A percentile compares a stretch with the other conserved stretches of the same genome.
These are phyloP conservation scores for Pichiaceae sp. DNA, from an alignment of 1,139 yeast species.

Conservation along the genomic window DNA sequence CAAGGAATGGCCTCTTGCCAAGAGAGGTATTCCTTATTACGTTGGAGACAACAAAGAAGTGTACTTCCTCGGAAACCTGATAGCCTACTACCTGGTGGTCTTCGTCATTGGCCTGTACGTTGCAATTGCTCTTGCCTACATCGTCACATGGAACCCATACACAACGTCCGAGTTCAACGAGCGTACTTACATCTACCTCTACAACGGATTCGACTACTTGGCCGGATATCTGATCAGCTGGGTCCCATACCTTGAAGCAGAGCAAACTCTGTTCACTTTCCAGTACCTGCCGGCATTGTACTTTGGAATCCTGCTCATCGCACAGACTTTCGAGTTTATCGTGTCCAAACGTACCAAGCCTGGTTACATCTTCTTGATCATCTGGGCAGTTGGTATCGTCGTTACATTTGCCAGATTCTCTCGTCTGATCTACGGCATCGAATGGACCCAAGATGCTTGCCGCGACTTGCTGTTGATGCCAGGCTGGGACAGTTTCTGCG, in stretches of 20 bases:
- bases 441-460: slow-evolving; percentile 45
- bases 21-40: slow-evolving; percentile 48
- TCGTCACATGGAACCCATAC: slow-evolving; percentile 18
- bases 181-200: slow-evolving; percentile 8
- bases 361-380: slow-evolving; percentile 25
- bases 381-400: slow-evolving; percentile 25
- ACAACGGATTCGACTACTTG: slow-evolving; percentile 16
- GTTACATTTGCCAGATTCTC: slow-evolving; percentile 32
- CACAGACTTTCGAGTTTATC: slow-evolving; percentile 33
- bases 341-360: slow-evolving; percentile 24
- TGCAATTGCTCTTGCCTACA: slow-evolving; percentile 7
- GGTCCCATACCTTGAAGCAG: slow-evolving; percentile 37
- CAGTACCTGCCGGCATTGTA: slow-evolving; percentile 56
- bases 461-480: slow-evolving; percentile 5
- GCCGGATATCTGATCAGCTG: slow-evolving; percentile 47
- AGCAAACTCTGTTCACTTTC: slow-evolving; percentile 48
- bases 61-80: slow-evolving; percentile 51
- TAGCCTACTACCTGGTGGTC: slow-evolving; percentile 35
- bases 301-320: slow-evolving; percentile 47
- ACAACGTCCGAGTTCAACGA: slow-evolving; percentile 2
- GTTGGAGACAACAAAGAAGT: slow-evolving; percentile 25
- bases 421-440: slow-evolving; percentile 40
- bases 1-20: slow-evolving; percentile 45
- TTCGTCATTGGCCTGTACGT: slow-evolving; percentile 11
- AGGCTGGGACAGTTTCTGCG: slow-evolving; percentile 4